Evolutionary conservation across 129 eudicot species (phyloP), one percentile per base, ranked within the genome.

Genomic region (Saposhnikovia divaricata): DNA sequence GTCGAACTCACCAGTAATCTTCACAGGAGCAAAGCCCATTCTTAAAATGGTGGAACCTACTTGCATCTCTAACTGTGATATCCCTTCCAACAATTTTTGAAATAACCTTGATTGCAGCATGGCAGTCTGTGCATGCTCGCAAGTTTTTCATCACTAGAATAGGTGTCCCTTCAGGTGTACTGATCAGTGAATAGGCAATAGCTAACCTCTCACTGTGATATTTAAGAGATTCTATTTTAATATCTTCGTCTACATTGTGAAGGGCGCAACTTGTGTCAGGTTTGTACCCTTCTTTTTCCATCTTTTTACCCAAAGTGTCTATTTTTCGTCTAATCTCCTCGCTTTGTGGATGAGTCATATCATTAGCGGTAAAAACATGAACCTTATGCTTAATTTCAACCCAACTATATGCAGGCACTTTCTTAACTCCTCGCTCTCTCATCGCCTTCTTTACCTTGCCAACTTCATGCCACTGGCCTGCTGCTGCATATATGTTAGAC

Each of bases 191-290:
- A 84, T 87, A 89, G 40, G 92, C 94, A 69, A 91, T 88, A 18
- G 96, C 98, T 71, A 93, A 77, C 79, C 90, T 77, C 78, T 93
- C 98, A 48, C 94, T 93, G 50, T 91, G 98, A 86, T 90, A 87
- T 51, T 90, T 90, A 27, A 92, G 87, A 11, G 93, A 90, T 80
- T 92, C 93, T 51, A 83, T 75, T 85, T 87, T 88, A n/a, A 85
- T 72, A 8, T 87, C 90, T 63, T 90, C 96, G 50, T 82, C 85
- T 74, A 85, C 91, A 80, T 92, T 85, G 72, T 91, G 98, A 78
- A 93, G 89, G 68, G 90, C 84, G 77, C 85, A 89, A 77, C 92
- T 93, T 38, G 87, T 79, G 72, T 93, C 94, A 7, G 98, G 92
- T 79, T 84, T 89, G 83, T 91, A 93, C 15, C 96, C 97, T 89